Evolutionary conservation across 148 eudicot species (phyloP).

Genomic region (Chenopodium formosanum): DNA sequence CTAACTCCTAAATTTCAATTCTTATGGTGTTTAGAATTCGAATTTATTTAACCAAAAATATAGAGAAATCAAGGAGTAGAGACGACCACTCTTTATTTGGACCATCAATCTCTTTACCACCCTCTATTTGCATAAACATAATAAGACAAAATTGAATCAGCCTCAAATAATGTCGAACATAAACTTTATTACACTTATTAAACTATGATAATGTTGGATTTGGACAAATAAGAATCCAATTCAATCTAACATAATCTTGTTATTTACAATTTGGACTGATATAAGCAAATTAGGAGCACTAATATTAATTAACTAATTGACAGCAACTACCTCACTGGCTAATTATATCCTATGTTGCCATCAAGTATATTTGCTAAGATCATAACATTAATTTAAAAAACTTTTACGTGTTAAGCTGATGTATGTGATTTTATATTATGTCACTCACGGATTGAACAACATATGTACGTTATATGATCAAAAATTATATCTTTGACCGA

Average conservation of each 20-base stretch:
- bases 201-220: background rate
- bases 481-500: slow-evolving; percentile 7
- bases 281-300: background rate
- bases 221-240: slow-evolving; percentile 16
- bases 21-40: too few species aligned
- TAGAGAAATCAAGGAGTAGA: too few species aligned
- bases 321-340: background rate
- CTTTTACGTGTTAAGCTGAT: background rate
- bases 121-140: background rate
- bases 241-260: background rate
- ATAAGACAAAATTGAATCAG: background rate
- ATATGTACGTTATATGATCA: background rate
- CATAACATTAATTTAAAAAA: background rate
- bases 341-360: background rate
- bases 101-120: background rate
- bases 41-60: too few species aligned
- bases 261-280: background rate
- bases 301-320: background rate
- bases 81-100: background rate
- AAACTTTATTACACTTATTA: background rate
- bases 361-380: slow-evolving; percentile 7
- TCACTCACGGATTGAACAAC: background rate
- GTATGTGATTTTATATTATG: background rate
- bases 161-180: slow-evolving; percentile 1
- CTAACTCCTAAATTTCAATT: too few species aligned